Base-by-base conservation (phyloP, 495 filamentous ascomycete species). In the Evernia prunastri region DNA sequence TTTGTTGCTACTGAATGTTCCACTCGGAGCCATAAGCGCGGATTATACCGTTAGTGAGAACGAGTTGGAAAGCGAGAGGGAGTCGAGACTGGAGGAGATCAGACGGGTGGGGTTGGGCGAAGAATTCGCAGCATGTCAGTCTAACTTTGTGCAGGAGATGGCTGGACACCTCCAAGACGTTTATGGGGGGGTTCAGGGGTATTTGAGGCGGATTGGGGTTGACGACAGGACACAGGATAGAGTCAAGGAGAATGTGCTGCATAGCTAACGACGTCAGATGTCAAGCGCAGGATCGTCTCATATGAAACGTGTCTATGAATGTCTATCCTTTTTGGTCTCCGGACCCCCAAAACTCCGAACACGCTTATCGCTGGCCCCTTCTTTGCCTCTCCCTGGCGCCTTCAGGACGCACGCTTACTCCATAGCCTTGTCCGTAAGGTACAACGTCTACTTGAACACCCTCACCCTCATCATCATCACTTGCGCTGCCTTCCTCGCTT, bases 1-100 rank as follows among this genome's bases (percentile, higher is more conserved):
- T 36, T 72, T 88, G 4, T 78, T 86, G 5, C 71, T 75, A 7
- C 78, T 87, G 8, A 66, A 74, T 13, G 80, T 89, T 0, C 82
- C 84, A 0, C 58, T 76, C 0, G 75, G 78, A 0, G 85, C 84
- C 0, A 82, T 94, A 20, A 70, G 73, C 17, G 70, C 83, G 60
- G 91, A 94, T 72, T 95, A 93, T 72, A 71, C 84, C 25, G 79
- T 80, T 13, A 86, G 83, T 36, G 83, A 85, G 68, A 72, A 76
- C 8, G 86, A 88, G 54, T 75, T 92, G 7, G 69, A 76, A 25
- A 73, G 80, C 17, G 87, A 91, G 71, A 78, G 77, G 63, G 82
- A 85, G 58, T 76, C 80, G 69, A 79, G 88, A 49, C 72, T 92
- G 66, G 74, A 74, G 57, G 91, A 94, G 76, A 86, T 94, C 61